Percentiles rank a stretch among this genome's conserved stretches.
Conservation (phyloP, 495 filamentous ascomycete genomes). For the Penicillium taxi region DNA sequence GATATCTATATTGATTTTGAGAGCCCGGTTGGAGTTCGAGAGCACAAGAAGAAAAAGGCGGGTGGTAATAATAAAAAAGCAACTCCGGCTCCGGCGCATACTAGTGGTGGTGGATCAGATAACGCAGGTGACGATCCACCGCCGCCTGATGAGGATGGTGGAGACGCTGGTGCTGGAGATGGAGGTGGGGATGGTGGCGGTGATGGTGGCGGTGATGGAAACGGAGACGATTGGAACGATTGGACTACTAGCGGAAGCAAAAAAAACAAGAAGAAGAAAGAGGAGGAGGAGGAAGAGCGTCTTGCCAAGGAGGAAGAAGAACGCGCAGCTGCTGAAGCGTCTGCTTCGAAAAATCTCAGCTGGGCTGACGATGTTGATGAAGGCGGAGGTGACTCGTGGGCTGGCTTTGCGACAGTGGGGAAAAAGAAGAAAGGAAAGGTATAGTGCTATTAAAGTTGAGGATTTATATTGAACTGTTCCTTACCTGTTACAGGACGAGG, state of each 20-base stretch:
- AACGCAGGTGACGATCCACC: constrained; percentile 20
- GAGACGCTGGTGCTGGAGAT: constrained; percentile 31
- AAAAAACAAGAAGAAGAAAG: constrained; percentile 37
- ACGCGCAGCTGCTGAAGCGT: constrained; percentile 28
- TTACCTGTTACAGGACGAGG: constrained; percentile 22
- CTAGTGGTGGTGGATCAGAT: constrained; percentile 15
- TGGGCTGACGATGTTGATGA: constrained; percentile 36
- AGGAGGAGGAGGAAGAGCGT: constrained; percentile 29
- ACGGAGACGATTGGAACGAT: constrained; percentile 31
- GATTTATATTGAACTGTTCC: not conserved
- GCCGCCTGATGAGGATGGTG: constrained; percentile 22
- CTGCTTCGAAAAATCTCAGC: constrained; percentile 31
- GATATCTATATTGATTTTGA: constrained; percentile 44
- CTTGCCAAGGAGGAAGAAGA: constrained; percentile 30
- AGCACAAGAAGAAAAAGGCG: constrained; percentile 40
- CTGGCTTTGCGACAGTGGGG: constrained; percentile 22
- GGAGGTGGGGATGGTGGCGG: constrained; percentile 27
- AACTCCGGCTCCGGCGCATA: constrained; percentile 10
- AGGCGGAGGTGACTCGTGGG: constrained; percentile 28
- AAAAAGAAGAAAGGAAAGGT: constrained; percentile 49
- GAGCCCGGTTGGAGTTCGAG: constrained; percentile 40
- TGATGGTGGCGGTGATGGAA: constrained; percentile 18
- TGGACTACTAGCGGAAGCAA: constrained; percentile 35
- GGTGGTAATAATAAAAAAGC: constrained; percentile 27
- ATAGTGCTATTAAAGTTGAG: constrained; percentile 4